A percentile compares a stretch with the other conserved stretches of the same genome.
These are phyloP conservation scores for Boletus reticuloceps DNA, from an alignment of 768 basidiomycete genomes.

Conservation along the genomic window DNA sequence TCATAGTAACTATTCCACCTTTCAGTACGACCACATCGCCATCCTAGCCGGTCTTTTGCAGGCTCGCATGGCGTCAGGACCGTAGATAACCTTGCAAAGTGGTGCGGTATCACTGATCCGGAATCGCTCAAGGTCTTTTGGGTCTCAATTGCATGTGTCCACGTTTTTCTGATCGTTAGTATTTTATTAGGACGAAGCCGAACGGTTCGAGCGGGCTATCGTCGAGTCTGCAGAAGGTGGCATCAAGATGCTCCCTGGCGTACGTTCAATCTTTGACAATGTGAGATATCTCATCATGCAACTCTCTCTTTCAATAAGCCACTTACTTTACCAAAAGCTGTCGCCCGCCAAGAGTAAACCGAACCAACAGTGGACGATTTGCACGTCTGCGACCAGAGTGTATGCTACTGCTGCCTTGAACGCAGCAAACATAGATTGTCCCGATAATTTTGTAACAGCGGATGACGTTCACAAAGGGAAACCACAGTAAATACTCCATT, in stretches of 20 bases:
- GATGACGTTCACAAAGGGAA: conserved; percentile 83
- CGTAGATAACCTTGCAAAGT: conserved; percentile 70
- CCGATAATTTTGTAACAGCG: conserved; percentile 76
- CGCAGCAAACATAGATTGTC: conserved; percentile 62
- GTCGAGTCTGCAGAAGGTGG: conserved; percentile 57
- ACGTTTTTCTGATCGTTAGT: conserved; percentile 2
- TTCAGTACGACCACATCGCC: background rate
- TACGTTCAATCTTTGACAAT: conserved; percentile 52
- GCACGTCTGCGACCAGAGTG: conserved; percentile 75
- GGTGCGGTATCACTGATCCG: conserved; percentile 67
- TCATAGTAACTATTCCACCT: conserved; percentile 46
- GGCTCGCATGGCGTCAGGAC: conserved; percentile 84
- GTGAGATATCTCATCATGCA: conserved; percentile 30
- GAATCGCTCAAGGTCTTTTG: conserved; percentile 62
- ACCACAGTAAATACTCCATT: conserved; percentile 50
- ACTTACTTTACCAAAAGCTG: conserved; percentile 26
- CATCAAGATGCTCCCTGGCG: conserved; percentile 75
- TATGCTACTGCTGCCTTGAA: conserved; percentile 75
- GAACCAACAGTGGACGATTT: conserved; percentile 80
- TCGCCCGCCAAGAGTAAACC: conserved; percentile 33
- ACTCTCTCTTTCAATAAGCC: background rate
- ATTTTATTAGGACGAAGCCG: conserved; percentile 55
- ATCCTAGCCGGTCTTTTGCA: conserved; percentile 23
- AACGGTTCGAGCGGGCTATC: conserved; percentile 79
- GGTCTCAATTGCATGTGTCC: background rate